Base-by-base conservation (phyloP, 768 basidiomycete genomes). In the Clathrus columnatus region DNA sequence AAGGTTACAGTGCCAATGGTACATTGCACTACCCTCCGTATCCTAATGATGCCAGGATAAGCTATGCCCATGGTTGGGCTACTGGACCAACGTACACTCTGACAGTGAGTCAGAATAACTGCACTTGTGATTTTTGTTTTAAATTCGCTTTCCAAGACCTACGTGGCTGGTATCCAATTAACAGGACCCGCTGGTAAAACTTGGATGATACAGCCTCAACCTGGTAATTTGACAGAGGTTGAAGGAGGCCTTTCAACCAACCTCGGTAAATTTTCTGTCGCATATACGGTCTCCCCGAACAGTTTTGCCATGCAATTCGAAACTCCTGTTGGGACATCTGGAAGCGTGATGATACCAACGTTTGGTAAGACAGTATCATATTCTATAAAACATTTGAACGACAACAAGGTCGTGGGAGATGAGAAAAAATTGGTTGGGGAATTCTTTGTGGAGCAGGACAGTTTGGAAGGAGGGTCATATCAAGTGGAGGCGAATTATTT, bases 1-100 rank as follows among this genome's bases (percentile, higher is more conserved):
- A 52, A 24, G 51, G 51, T n/a, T 52, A 52, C 30, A 52, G 51
- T 24, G 51, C 51, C 20, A n/a, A 52, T 24, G 51, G 51, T 20
- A 23, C 29, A n/a, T 21, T 52, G 18, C 51, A 52, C 32, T 52
- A 52, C 30, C 46, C 46, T 16, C 51, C 51, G 11, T 52, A 52
- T 28, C 17, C 51, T 7, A 52, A 52, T n/a, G 51, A 52, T 24
- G 51, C 51, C 8, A 32, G 51, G 7, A 52, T 52, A 10, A 52
- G 51, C 21, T 52, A 52, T 41, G 51, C 51, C 23, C 51, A 52
- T 28, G 51, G 51, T 6, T 52, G 51, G 51, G 28, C 51, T 20
- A 52, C 51, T 17, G 51, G 51, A 4, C 51, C 51, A 10, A 52
- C 51, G 1, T 52, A 21, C 20, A 52, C 51, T 7, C 51, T 52